Evolutionary conservation across 129 eudicot species (phyloP), one percentile per base, ranked within the genome.

Genomic region (Flaveria brownii): DNA sequence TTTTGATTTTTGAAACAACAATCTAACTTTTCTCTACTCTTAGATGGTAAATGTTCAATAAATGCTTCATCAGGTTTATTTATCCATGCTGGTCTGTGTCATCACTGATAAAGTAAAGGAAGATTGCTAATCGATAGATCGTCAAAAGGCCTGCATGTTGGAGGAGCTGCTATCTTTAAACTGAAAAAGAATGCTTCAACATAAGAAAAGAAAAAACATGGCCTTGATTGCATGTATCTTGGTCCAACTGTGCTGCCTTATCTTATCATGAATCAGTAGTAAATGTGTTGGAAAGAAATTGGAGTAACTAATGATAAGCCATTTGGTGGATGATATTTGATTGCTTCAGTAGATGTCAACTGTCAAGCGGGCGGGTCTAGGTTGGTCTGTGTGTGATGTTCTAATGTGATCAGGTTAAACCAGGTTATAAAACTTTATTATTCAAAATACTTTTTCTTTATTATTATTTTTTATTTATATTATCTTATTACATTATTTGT

Each of bases 51-150:
- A 56, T 9, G 63, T 8, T 28, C 23, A 20, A 20, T 28, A 3
- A 30, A 20, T 18, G 30, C 62, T 8, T 52, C 59, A 2, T 5
- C 59, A 9, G 59, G 59, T 52, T 20, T 20, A 2, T 52, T 52
- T 52, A 17, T 3, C 12, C 14, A 28, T 2, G 28, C 61, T 55
- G 63, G 33, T 1, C 9, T 20, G 63, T 8, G 23, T 20, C 30
- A 56, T 56, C 23, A 56, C 63, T 18, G 30, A 56, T 18, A 56
- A 56, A 56, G 63, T 18, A 56, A 20, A 56, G 63, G 63, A 56
- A 2, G 9, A 56, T 20, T 56, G 30, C 5, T 15, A 17, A 7
- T 8, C 9, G 41, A 36, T 36, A 36, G 61, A 55, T 55, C 26
- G 18, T 55, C 25, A 17, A 55, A 18, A 55, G 61, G 25, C 61